Evolutionary conservation across 1,284 basidiomycete genomes (phyloP).

Genomic region (Rhodotorula glutinis): DNA sequence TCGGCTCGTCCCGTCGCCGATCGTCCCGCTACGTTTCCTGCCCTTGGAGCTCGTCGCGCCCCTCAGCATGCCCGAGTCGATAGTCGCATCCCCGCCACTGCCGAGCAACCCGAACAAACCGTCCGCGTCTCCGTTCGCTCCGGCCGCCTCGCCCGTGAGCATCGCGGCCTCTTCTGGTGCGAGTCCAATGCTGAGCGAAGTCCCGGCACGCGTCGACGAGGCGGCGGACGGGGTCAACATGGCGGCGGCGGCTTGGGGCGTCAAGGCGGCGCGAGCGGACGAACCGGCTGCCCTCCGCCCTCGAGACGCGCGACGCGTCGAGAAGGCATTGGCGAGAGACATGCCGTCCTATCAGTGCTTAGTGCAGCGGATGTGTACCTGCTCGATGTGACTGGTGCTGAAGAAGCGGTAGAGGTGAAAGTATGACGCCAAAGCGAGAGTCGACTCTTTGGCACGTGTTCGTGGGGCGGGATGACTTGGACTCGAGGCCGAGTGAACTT

Average conservation of each 20-base stretch:
- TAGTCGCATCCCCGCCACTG: neutral
- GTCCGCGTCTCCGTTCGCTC: neutral
- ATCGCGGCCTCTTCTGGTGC: slow-evolving; percentile 6
- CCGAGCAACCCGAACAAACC: neutral
- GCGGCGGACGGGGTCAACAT: slow-evolving; percentile 7
- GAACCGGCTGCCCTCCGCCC: slow-evolving; percentile 4
- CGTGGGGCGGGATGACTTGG: too few relatives aligned
- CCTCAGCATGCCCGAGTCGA: neutral
- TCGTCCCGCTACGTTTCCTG: neutral
- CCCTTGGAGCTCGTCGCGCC: neutral
- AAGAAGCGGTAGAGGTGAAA: neutral
- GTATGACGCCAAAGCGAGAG: too few relatives aligned
- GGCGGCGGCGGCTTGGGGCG: slow-evolving; percentile 10
- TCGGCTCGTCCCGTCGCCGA: neutral
- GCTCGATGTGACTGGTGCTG: neutral
- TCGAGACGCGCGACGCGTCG: slow-evolving; percentile 6
- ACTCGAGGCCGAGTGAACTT: neutral
- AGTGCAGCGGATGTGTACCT: neutral
- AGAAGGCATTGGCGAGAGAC: slow-evolving; percentile 26
- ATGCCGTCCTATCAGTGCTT: neutral
- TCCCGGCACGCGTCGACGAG: neutral
- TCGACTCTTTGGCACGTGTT: too few relatives aligned
- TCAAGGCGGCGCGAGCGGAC: slow-evolving; percentile 10
- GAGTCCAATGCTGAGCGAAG: slow-evolving; percentile 4
- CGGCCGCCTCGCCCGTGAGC: neutral